Base-by-base conservation (phyloP, 306 rosid species). In the Malus sieversii region DNA sequence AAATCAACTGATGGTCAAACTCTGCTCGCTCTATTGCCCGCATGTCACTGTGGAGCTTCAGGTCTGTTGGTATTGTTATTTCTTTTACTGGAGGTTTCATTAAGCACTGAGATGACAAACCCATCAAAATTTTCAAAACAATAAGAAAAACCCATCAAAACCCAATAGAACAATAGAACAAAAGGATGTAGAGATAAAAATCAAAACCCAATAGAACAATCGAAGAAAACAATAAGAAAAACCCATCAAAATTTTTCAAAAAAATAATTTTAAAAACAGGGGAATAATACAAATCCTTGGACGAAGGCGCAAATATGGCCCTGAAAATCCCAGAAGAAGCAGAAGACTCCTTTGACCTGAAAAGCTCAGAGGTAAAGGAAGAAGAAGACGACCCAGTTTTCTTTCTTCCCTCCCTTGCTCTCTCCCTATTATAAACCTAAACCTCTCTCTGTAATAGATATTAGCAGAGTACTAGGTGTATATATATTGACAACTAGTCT, bases 1-100 rank as follows among this genome's bases (percentile, higher is more conserved):
- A 71, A 48, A 66, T 66, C 38, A 95, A 97, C 98, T 95, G 97
- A 20, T 89, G 81, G 32, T 95, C 97, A 71, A 95, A 95, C 76
- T 84, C 99, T 22, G 97, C 90, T 0, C 99, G 91, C 81, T 83
- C 92, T 45, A 85, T 75, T 19, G 98, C 98, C 19, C 98, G 78
- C 53, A 87, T 19, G 71, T 88, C 97, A 80, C 87, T 89, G 70
- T 86, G 85, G 66, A 92, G 97, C 78, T 79, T 87, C 30, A 85
- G 79, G 68, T 92, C 94, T 38, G 85, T 19, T 45, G 99, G 96
- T 68, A 61, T 90, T 57, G 99, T 96, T 73, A 10, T 85, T 66
- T 92, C 98, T 87, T 96, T 92, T 10, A 84, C 87, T 0, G 89
- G 83, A 67, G 96, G 99, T 82, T 89, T 96, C 42, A 77, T 2